These are phyloP conservation scores for Gynochthodes officinalis DNA, from an alignment of 257 asterid species.

Conservation along the genomic window DNA sequence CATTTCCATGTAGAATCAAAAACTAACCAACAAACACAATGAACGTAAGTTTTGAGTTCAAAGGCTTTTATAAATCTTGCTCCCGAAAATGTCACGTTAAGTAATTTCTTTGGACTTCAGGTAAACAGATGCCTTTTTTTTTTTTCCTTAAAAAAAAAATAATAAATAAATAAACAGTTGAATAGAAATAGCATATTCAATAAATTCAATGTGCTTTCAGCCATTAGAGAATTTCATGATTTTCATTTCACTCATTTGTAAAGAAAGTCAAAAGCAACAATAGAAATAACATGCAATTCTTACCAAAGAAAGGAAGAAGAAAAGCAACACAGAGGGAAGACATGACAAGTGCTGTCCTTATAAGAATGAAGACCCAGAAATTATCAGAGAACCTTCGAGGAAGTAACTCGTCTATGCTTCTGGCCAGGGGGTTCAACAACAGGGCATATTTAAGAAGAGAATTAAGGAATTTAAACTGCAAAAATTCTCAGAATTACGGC, in stretches of 20 bases:
- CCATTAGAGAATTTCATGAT: no score
- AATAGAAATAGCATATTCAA: no score
- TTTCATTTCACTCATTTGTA: background rate
- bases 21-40: background rate
- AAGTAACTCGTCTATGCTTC: constrained; percentile 72
- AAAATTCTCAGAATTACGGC: background rate
- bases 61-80: background rate
- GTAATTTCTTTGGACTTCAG: no score
- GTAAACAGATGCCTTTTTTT: no score
- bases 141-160: no score
- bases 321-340: constrained; percentile 72
- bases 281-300: background rate
- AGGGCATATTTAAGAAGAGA: constrained; percentile 52
- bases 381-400: constrained; percentile 44
- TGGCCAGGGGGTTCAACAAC: constrained; percentile 72
- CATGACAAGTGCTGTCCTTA: constrained; percentile 59
- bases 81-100: background rate
- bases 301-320: constrained; percentile 80
- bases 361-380: constrained; percentile 54
- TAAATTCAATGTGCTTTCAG: no score
- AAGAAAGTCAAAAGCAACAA: background rate
- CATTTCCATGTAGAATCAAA: no score
- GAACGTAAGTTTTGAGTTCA: background rate
- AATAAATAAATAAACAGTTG: no score
- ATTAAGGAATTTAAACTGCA: constrained; percentile 42